Evolutionary conservation across 2,329 filamentous ascomycete genomes (phyloP), one percentile per base, ranked within the genome.

Genomic region (Teratosphaeria zuluensis): DNA sequence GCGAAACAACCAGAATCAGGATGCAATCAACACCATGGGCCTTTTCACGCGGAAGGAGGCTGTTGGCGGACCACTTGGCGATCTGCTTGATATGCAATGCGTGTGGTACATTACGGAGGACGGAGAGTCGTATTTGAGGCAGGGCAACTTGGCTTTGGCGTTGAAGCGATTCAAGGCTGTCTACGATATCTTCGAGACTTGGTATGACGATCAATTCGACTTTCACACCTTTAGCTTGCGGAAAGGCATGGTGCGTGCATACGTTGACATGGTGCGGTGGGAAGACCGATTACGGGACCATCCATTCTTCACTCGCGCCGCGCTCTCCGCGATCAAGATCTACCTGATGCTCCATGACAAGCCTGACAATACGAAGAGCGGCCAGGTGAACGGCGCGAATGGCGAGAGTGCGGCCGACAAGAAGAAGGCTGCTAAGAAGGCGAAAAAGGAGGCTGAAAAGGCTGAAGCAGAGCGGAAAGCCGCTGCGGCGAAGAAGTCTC

Each of bases 191-290:
- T 99, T 99, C 69, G 92, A 97, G 65, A 85, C 90, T 21, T 99
- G 94, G 94, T 88, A 95, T 71, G 95, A 99, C 72, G 94, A 99
- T 68, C 94, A 99, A 70, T 96, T 97, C 68, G 94, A 99, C 73
- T 99, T 99, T 79, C 95, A 99, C 79, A 90, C 85, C 72, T 99
- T 99, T 75, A 96, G 91, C 21, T 79, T 99, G n/a, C 82, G 94
- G 21, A 99, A 97, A 75, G 95, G 95, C 14, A 92, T 96, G 79
- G 90, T 97, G 61, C 82, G 92, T 58, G 89, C 94, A 1, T 99
- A 99, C 71, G 80, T 99, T 48, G 92, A 96, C 67, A 96, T 99
- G 90, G 81, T 99, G 53, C 84, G 88, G 66, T 99, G 94, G 95
- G 92, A 97, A 72, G 92, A 99, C 70, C 84, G 86, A 62, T 76